Evolutionary conservation across 2,329 filamentous ascomycete species (phyloP), one percentile per base, ranked within the genome.

Genomic region (Neurospora crassa): DNA sequence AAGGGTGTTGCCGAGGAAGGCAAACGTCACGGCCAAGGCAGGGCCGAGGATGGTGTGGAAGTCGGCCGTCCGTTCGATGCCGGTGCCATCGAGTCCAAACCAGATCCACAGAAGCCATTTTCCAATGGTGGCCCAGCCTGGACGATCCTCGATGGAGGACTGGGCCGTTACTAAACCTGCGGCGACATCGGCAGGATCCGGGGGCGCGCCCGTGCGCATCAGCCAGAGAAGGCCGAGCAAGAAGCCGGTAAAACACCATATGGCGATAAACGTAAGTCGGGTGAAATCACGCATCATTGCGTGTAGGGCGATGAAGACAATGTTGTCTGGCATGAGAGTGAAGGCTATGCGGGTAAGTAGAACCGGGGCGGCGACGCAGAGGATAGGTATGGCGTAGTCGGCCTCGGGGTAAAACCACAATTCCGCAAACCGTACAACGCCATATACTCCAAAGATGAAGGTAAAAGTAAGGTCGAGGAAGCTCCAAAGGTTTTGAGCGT

Each of bases 31-130:
- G 87, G 92, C 92, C 11, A 93, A 82, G 0, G 87, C 83, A 0
- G 91, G 91, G 0, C 91, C 91, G 2, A 92, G 84, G 34, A 91
- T 80, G 78, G 87, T 83, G 77, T 93, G 90, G 79, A 92, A 90
- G 67, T 89, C 85, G 10, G 80, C 81, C 2, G 82, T 83, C 72
- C 83, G 81, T 71, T 85, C 83, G 67, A 86, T 86, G 12, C 84
- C 84, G 5, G 85, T 86, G 29, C 84, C 91, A 72, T 92, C 91
- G 1, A 93, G 86, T 1, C 91, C 91, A 75, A 93, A 93, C 91
- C 91, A 93, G 75, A 93, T 91, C 89, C 89, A 92, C 2, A 93
- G 83, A 85, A 93, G 91, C 91, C 91, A 93, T 79, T 92, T 92
- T 41, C 86, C 86, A 68, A 92, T 90, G 0, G 89, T 90, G 40